These are phyloP conservation scores for Boletus pseudo-olivaceus DNA, from an alignment of 768 basidiomycete genomes.

Conservation along the genomic window DNA sequence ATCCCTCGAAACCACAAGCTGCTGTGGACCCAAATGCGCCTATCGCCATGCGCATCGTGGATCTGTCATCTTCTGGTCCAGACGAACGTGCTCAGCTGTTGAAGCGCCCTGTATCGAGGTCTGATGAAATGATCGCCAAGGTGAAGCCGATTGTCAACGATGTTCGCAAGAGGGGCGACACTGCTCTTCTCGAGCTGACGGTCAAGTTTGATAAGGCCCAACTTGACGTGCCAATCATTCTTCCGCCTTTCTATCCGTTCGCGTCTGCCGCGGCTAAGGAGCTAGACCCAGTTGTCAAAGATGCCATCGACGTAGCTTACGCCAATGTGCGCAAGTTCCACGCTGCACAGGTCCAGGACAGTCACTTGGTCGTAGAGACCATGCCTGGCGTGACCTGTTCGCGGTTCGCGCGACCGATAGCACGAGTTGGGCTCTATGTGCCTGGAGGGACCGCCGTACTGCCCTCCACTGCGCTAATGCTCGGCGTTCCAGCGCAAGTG, in stretches of 20 bases:
- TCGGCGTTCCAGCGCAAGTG: conserved; percentile 96
- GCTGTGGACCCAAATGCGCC: conserved; percentile 34
- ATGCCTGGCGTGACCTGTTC: conserved; percentile 98
- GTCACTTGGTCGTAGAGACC: conserved; percentile 81
- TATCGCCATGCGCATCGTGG: conserved; percentile 77
- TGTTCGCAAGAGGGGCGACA: conserved; percentile 81
- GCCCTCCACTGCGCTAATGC: conserved; percentile 96
- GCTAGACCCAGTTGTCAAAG: conserved; percentile 59
- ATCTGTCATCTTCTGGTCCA: conserved; percentile 46
- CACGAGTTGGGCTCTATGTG: conserved; percentile 93
- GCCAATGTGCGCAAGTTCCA: conserved; percentile 91
- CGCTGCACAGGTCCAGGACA: conserved; percentile 73
- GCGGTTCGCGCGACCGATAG: conserved; percentile 92
- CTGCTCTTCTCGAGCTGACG: conserved; percentile 82
- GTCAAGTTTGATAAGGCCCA: conserved; percentile 89
- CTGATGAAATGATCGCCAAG: conserved; percentile 60
- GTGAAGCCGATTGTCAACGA: conserved; percentile 92
- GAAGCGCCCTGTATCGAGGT: conserved; percentile 84
- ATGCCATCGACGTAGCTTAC: conserved; percentile 89
- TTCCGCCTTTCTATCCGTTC: conserved; percentile 64
- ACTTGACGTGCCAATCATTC: conserved; percentile 64
- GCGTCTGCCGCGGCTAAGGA: conserved; percentile 51
- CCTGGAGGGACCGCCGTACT: conserved; percentile 96
- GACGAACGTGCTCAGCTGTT: conserved; percentile 67
- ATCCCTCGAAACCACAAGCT: conserved; percentile 21